phyloP scores from a whole-genome alignment of 345 rosid genomes.

The Durio zibethinus region DNA sequence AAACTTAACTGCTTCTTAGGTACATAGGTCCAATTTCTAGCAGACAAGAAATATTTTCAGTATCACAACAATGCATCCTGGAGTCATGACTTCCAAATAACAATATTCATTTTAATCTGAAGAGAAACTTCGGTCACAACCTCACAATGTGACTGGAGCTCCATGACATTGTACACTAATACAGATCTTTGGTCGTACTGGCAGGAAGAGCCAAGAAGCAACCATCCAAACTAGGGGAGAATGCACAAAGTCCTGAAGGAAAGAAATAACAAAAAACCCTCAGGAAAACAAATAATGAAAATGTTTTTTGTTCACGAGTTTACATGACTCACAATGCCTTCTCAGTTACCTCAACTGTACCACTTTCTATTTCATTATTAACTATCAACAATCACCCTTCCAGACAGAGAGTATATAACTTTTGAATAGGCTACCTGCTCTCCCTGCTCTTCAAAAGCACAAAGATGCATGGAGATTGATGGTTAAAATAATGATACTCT shows the following conservation, averaged over 20 bases:
- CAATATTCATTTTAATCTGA: neutral
- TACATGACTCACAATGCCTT: neutral
- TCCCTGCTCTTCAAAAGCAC: neutral
- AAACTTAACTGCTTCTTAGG: neutral
- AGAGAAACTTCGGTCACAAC: constrained; percentile 33
- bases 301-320: neutral
- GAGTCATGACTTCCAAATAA: neutral
- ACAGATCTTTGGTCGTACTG: constrained; percentile 68
- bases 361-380: constrained; percentile 7
- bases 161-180: constrained; percentile 80
- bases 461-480: neutral
- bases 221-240: constrained; percentile 74
- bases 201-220: constrained; percentile 97
- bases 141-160: constrained; percentile 78
- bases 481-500: neutral
- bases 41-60: neutral
- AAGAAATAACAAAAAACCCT: constrained; percentile 7
- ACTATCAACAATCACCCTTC: neutral
- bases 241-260: constrained; percentile 71
- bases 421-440: neutral
- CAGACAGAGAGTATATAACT: neutral
- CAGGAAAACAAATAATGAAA: neutral
- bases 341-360: neutral
- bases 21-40: neutral
- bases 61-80: neutral